phyloP scores from a whole-genome alignment of 2,329 filamentous ascomycete genomes.

The Aspergillus jensenii region DNA sequence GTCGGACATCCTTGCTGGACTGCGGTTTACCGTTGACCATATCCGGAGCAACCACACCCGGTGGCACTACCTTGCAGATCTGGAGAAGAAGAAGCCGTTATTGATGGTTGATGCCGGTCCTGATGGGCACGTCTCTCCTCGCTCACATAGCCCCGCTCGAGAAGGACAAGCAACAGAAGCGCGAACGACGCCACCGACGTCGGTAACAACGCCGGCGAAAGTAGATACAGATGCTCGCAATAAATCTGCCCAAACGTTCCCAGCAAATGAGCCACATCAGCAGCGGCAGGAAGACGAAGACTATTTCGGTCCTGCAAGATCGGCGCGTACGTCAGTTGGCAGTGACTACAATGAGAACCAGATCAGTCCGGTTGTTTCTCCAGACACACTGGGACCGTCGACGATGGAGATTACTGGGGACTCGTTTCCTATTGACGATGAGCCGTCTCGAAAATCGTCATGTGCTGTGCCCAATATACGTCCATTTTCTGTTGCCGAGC shows the following conservation, averaged over 20 bases:
- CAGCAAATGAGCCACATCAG: constrained; percentile 2
- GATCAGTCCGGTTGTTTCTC: constrained; percentile 34
- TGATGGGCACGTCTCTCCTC: constrained; percentile 32
- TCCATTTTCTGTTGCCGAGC: constrained; percentile 24
- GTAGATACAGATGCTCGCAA: constrained; percentile 4
- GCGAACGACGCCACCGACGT: constrained; percentile 6
- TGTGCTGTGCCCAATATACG: constrained; percentile 29
- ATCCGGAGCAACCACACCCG: constrained; percentile 72
- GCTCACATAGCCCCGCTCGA: constrained; percentile 33
- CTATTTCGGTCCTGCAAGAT: constrained; percentile 11
- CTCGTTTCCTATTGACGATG: constrained; percentile 22
- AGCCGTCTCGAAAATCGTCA: constrained; percentile 32
- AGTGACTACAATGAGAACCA: constrained; percentile 33
- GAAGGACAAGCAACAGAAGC: not conserved
- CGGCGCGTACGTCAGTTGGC: constrained; percentile 19
- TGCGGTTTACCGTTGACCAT: constrained; percentile 81
- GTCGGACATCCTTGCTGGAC: constrained; percentile 77
- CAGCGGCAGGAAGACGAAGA: constrained; percentile 10
- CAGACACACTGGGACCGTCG: constrained; percentile 35
- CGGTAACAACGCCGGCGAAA: constrained; percentile 1
- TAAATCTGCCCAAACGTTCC: constrained; percentile 13
- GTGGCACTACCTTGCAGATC: constrained; percentile 54
- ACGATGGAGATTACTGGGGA: constrained; percentile 38
- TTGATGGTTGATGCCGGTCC: constrained; percentile 21
- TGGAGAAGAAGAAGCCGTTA: constrained; percentile 29